phyloP scores from a whole-genome alignment of 108 stramenopile genomes.

The Nitzschia putrida region DNA sequence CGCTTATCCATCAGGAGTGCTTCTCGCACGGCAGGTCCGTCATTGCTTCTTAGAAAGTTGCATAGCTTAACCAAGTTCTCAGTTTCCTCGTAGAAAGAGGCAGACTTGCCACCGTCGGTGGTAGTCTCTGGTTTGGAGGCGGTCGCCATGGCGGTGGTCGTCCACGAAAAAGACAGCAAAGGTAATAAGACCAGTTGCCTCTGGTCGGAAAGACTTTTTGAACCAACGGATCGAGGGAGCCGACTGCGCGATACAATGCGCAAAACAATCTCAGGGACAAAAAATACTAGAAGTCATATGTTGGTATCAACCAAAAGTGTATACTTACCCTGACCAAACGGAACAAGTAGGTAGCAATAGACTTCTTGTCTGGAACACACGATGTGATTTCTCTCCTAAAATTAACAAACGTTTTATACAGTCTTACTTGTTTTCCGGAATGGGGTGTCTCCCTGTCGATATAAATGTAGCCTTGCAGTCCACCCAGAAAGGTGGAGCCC shows the following conservation, averaged over 20 bases:
- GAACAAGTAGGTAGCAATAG: too few relatives aligned
- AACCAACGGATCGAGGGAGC: too few relatives aligned
- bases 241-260: too few relatives aligned
- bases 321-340: too few relatives aligned
- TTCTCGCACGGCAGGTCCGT: constrained; percentile 86
- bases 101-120: constrained; percentile 12
- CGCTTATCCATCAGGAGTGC: constrained; percentile 94
- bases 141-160: constrained; percentile 1
- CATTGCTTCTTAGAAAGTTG: constrained; percentile 75
- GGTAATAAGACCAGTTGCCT: neutral
- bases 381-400: neutral
- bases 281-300: too few relatives aligned
- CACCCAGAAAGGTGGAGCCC: constrained; percentile 44
- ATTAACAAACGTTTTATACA: neutral
- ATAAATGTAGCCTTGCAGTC: constrained; percentile 51
- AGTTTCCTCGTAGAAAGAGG: constrained; percentile 75
- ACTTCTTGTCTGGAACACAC: too few relatives aligned
- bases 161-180: neutral
- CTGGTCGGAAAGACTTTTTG: too few relatives aligned
- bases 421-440: too few relatives aligned
- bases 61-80: constrained; percentile 84
- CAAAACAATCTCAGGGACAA: too few relatives aligned
- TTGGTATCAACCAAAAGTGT: too few relatives aligned
- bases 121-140: neutral
- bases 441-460: neutral